Conservation (phyloP, 768 basidiomycete species). For the Suillus subaureus region DNA sequence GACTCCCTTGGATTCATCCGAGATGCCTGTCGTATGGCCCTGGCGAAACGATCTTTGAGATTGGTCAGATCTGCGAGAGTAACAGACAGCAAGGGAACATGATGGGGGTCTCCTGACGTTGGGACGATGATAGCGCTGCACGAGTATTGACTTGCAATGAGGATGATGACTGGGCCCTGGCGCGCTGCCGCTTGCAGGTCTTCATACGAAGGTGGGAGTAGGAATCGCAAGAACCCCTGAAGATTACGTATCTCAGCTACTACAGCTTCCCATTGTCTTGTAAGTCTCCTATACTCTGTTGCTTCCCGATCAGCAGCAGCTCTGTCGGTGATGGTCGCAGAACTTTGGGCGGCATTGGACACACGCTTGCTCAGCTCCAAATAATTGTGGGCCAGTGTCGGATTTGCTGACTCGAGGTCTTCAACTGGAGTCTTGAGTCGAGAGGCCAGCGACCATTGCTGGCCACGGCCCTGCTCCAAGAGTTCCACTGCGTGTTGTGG, state of each 20-base stretch:
- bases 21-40: constrained; percentile 7
- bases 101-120: neutral
- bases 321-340: neutral
- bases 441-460: constrained; percentile 31
- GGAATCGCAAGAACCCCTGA: neutral
- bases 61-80: constrained; percentile 4
- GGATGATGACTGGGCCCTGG: neutral
- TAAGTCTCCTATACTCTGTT: neutral
- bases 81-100: neutral
- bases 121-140: neutral
- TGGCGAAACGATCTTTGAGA: constrained; percentile 10
- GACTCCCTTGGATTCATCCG: neutral
- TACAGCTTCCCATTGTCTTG: neutral
- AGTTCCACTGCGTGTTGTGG: constrained; percentile 25
- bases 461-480: constrained; percentile 20
- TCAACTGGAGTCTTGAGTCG: constrained; percentile 28
- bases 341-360: constrained; percentile 12
- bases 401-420: constrained; percentile 12
- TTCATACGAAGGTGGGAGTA: neutral
- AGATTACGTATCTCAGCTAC: neutral
- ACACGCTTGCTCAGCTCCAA: neutral
- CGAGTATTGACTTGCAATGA: neutral
- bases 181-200: neutral
- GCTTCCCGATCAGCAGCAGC: neutral
- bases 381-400: neutral